These are phyloP conservation scores for Sanguinoderma infundibulare DNA, from an alignment of 1,284 basidiomycete genomes.

Conservation along the genomic window DNA sequence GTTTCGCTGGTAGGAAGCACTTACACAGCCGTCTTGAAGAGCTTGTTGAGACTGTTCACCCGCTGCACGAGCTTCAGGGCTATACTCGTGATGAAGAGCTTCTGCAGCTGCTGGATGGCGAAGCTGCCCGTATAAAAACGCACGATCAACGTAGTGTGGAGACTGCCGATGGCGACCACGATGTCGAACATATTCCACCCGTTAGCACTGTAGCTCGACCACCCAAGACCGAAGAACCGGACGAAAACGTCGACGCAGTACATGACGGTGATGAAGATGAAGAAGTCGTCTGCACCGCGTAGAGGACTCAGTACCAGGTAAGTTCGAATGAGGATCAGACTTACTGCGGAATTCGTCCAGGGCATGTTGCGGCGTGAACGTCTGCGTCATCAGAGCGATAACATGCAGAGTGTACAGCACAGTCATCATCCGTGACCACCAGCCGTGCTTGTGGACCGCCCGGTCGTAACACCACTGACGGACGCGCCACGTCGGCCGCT, in stretches of 20 bases:
- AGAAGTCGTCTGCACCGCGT: constrained; percentile 73
- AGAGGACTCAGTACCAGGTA: background rate
- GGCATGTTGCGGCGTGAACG: constrained; percentile 61
- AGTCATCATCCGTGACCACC: constrained; percentile 90
- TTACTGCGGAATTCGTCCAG: constrained; percentile 73
- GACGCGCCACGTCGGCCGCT: constrained; percentile 56
- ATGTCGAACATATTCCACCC: constrained; percentile 96
- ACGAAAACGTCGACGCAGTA: constrained; percentile 84
- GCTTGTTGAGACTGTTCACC: constrained; percentile 88
- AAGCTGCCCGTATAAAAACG: constrained; percentile 60
- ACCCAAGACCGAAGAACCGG: constrained; percentile 85
- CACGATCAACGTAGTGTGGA: constrained; percentile 84
- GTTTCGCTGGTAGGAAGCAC: constrained; percentile 37
- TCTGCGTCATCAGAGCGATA: constrained; percentile 87
- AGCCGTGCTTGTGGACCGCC: constrained; percentile 91
- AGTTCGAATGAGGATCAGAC: constrained; percentile 25
- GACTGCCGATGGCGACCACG: constrained; percentile 81
- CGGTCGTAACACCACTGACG: constrained; percentile 92
- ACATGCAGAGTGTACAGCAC: constrained; percentile 87
- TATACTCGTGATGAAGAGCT: constrained; percentile 92
- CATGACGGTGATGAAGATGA: constrained; percentile 74
- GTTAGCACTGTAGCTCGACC: constrained; percentile 83
- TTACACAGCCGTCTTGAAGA: constrained; percentile 96
- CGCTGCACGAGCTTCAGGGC: constrained; percentile 95
- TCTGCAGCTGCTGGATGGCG: constrained; percentile 79